Base-by-base conservation (phyloP, 31 red algal species). In the Odonthalia washingtoniensis region DNA sequence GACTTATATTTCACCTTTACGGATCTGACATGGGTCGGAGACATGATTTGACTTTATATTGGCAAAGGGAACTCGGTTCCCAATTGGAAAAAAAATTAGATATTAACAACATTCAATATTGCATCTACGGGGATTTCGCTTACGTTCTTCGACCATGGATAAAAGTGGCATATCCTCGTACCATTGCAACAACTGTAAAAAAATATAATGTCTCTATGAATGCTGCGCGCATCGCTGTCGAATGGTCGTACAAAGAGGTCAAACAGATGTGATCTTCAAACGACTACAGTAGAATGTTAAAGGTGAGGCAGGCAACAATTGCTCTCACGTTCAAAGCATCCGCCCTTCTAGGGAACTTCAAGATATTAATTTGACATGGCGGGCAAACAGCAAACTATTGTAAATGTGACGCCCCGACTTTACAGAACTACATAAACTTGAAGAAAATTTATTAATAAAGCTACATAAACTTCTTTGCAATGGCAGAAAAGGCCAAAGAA, bases 111-210 rank as follows among this genome's bases (percentile, higher is more conserved):
- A 52, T 36, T 4, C 78, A 81, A 21, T 83, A 83, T 33, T 90
- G 21, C 69, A 18, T 90, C 0, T 90, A 83, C 38, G 88, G 67
- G 0, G 88, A 91, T 33, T 70, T 53, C 6, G 79, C 67, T 3
- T 91, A 66, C 53, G 33, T 91, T 26, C 70, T 84, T 2, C 70
- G 88, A 2, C 14, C 80, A 3, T 91, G 80, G 80, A 12, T 91
- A 5, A 46, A 77, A 43, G 30, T 38, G 1, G 61, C 87, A 1
- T 90, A 75, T 40, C 49, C 28, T 1, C 32, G 17, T 3, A 41
- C 32, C 4, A 34, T n/a, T 46, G 34, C 86, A 1, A 77, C 72
- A 26, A 34, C 80, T 4, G 3, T 40, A 16, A 28, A 85, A 42
- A 24, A 35, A 17, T 42, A 65, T 32, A 91, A 85, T 18, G 5